Evolutionary conservation across 768 basidiomycete species (phyloP), one percentile per base, ranked within the genome.

Genomic region (Tylopilus plumbeoviolaceoides): DNA sequence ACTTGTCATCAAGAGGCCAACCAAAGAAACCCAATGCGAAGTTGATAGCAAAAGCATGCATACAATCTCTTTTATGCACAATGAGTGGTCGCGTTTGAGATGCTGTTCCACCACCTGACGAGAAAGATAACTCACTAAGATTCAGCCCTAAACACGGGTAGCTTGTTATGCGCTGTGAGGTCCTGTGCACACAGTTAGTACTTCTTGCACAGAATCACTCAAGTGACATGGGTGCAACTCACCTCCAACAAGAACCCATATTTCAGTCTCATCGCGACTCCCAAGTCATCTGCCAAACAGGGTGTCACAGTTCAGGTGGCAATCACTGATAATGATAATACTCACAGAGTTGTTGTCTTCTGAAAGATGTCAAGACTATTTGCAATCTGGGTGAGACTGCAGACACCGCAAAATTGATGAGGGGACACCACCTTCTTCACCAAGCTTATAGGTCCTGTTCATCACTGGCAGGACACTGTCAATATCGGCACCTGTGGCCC

Each of bases 341-440:
- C 84, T 52, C 53, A 88, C 86, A 95, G 5, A 94, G 71, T 59
- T 97, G 92, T 60, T 89, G 83, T 44, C 93, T 75, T 44, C 93
- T 92, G 56, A 95, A 95, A 0, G 92, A 90, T n/a, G 92, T 93
- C 54, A 95, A 72, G 30, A 90, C 85, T 89, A 12, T n/a, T 14
- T 0, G 6, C 3, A 36, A n/a, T 21, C 17, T 20, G 30, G 18
- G 11, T 4, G 28, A 43, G 9, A 49, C 0, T 3, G 33, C 23
- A 15, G 47, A 18, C 4, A 7, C 7, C 18, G 31, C 6, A 2
- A 2, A 39, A 21, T 36, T 20, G 23, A 23, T 23, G 3, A 33
- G 15, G 41, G 14, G 15, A 30, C 1, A 68, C 15, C 58, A 88
- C 87, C 73, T 73, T 97, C 94, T 73, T 86, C 85, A 14, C 94